Percentiles rank a stretch among this genome's conserved stretches.
These are phyloP conservation scores for Pseudogymnoascus sp. DNA, from an alignment of 2,329 filamentous ascomycete species.

Conservation along the genomic window DNA sequence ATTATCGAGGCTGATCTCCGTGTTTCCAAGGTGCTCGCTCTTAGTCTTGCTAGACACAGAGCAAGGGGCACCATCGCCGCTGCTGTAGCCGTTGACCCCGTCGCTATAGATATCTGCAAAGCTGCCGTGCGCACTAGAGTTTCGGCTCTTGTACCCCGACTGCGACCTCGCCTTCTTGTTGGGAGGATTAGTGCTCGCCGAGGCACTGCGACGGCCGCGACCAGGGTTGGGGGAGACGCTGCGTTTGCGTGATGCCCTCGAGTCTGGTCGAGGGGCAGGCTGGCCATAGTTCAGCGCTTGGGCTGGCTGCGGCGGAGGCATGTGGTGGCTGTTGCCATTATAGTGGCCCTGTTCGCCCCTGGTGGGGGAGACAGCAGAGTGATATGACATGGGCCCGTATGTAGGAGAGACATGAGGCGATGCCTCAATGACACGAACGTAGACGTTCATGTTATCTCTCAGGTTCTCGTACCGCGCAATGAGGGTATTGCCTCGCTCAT, in stretches of 20 bases:
- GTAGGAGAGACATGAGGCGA: conserved; percentile 36
- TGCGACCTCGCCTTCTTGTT: conserved; percentile 61
- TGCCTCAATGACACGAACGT: conserved; percentile 74
- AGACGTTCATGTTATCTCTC: conserved; percentile 82
- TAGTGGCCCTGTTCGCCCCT: conserved; percentile 47
- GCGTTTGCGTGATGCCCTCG: conserved; percentile 63
- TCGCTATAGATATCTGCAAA: conserved; percentile 57
- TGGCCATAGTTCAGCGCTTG: conserved; percentile 48
- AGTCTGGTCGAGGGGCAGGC: conserved; percentile 58
- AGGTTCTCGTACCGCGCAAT: conserved; percentile 98
- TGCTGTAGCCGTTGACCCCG: conserved; percentile 68
- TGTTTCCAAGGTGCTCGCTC: conserved; percentile 79
- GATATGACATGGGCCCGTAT: conserved; percentile 45
- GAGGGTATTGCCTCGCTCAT: conserved; percentile 77
- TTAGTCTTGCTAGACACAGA: conserved; percentile 70
- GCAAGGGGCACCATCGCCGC: conserved; percentile 72
- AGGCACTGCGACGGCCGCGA: conserved; percentile 68
- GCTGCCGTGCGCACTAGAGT: conserved; percentile 40
- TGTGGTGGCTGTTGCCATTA: conserved; percentile 54
- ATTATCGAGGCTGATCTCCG: conserved; percentile 96
- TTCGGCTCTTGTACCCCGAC: conserved; percentile 58
- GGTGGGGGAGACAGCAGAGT: conserved; percentile 43
- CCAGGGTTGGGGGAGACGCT: conserved; percentile 66
- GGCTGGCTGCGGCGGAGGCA: conserved; percentile 47
- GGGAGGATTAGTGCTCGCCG: conserved; percentile 47